Conservation (phyloP, 495 filamentous ascomycete species). For the Talaromyces adpressus region DNA sequence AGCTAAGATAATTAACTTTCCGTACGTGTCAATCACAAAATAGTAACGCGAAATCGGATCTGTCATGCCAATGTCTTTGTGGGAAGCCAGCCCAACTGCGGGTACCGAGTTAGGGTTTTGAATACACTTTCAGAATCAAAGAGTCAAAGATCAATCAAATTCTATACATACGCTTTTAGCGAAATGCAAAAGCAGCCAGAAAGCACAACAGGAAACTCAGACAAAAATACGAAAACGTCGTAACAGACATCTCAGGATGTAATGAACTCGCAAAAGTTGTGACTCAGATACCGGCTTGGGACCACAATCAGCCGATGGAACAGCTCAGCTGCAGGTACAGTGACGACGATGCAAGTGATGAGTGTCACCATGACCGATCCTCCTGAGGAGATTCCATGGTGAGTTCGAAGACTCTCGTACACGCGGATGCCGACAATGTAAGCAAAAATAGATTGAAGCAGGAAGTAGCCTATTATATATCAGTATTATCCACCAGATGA, state of each 20-base stretch:
- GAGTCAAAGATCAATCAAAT: not conserved
- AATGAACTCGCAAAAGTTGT: conserved; percentile 10
- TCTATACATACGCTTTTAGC: not conserved
- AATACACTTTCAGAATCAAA: not conserved
- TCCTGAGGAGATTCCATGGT: not conserved
- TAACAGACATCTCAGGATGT: conserved; percentile 27
- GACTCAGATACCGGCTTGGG: conserved; percentile 1
- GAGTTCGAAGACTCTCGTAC: not conserved
- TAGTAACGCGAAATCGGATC: not conserved
- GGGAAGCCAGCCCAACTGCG: not conserved
- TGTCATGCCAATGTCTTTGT: not conserved
- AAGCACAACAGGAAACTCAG: not conserved
- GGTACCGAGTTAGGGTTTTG: not conserved
- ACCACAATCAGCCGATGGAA: conserved; percentile 7
- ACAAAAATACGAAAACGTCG: not conserved
- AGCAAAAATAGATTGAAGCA: conserved; percentile 1
- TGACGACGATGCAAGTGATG: conserved; percentile 4
- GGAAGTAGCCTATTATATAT: conserved; percentile 8
- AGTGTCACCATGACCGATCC: conserved; percentile 8
- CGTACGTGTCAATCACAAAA: not conserved
- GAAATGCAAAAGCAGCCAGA: not conserved
- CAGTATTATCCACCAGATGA: not conserved
- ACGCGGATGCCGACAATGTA: conserved; percentile 9
- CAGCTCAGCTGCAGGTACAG: conserved; percentile 2
- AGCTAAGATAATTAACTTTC: not conserved